Conservation (phyloP, 2,329 filamentous ascomycete species). For the Hypoxylon sp. region DNA sequence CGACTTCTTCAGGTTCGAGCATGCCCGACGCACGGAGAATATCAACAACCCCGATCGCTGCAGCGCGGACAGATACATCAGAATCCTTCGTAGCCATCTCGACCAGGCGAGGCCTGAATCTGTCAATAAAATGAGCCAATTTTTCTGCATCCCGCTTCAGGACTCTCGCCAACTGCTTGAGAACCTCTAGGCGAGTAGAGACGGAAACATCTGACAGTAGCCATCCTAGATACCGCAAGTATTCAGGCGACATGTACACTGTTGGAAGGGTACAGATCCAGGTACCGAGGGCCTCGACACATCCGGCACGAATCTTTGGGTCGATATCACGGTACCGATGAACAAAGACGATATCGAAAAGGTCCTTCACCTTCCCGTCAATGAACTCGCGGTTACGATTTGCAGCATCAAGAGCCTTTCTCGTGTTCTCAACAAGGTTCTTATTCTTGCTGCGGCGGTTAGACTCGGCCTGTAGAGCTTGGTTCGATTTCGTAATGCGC, state of each 20-base stretch:
- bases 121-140: constrained; percentile 91
- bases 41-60: constrained; percentile 86
- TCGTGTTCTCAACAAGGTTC: constrained; percentile 79
- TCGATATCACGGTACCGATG: constrained; percentile 97
- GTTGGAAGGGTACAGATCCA: constrained; percentile 92
- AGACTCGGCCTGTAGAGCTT: constrained; percentile 83
- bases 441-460: constrained; percentile 82
- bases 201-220: constrained; percentile 86
- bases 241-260: constrained; percentile 90
- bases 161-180: constrained; percentile 85
- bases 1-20: constrained; percentile 92
- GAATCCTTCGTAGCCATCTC: constrained; percentile 93
- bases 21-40: constrained; percentile 86
- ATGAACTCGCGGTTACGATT: constrained; percentile 78
- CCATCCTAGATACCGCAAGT: constrained; percentile 95
- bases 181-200: constrained; percentile 84
- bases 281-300: constrained; percentile 85
- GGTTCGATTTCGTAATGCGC: constrained; percentile 80
- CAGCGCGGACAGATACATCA: constrained; percentile 83
- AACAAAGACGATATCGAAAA: constrained; percentile 93
- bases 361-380: constrained; percentile 82
- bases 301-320: constrained; percentile 88
- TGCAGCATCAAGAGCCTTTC: constrained; percentile 79
- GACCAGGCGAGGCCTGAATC: constrained; percentile 87
- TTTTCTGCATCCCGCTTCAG: constrained; percentile 87